phyloP scores from a whole-genome alignment of 2,329 filamentous ascomycete species.

The Basipetospora chlamydospora region DNA sequence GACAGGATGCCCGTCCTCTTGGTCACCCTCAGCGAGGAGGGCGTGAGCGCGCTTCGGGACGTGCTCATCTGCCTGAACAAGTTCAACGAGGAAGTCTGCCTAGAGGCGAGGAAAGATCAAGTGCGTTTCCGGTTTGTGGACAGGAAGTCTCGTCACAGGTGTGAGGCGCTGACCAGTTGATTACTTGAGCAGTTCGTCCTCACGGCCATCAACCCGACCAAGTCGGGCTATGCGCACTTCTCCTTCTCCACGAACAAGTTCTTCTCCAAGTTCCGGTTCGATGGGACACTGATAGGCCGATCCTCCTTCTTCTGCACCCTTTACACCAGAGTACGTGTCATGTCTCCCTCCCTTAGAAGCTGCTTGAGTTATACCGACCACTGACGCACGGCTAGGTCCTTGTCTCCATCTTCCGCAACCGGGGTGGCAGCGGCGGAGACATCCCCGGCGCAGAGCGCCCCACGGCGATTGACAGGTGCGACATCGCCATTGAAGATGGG shows the following conservation, averaged over 20 bases:
- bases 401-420: conserved; percentile 59
- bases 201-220: conserved; percentile 65
- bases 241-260: conserved; percentile 52
- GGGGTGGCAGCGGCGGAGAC: conserved; percentile 36
- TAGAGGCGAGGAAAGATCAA: conserved; percentile 54
- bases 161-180: too few relatives aligned
- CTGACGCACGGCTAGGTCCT: conserved; percentile 35
- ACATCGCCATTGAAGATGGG: conserved; percentile 59
- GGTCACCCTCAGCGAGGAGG: conserved; percentile 62
- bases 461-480: conserved; percentile 57
- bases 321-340: conserved; percentile 22
- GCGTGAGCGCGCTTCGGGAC: conserved; percentile 56
- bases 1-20: conserved; percentile 44
- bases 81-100: conserved; percentile 65
- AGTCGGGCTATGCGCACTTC: conserved; percentile 65
- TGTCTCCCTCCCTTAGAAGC: too few relatives aligned
- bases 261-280: conserved; percentile 58
- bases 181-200: conserved; percentile 66
- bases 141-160: too few relatives aligned
- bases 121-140: background rate
- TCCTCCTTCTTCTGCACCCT: conserved; percentile 61
- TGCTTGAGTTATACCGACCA: too few relatives aligned
- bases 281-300: conserved; percentile 32
- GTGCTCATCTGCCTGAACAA: conserved; percentile 60
- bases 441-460: conserved; percentile 47